Evolutionary conservation across 495 filamentous ascomycete genomes (phyloP), one percentile per base, ranked within the genome.

Genomic region (Aspergillus baeticus): DNA sequence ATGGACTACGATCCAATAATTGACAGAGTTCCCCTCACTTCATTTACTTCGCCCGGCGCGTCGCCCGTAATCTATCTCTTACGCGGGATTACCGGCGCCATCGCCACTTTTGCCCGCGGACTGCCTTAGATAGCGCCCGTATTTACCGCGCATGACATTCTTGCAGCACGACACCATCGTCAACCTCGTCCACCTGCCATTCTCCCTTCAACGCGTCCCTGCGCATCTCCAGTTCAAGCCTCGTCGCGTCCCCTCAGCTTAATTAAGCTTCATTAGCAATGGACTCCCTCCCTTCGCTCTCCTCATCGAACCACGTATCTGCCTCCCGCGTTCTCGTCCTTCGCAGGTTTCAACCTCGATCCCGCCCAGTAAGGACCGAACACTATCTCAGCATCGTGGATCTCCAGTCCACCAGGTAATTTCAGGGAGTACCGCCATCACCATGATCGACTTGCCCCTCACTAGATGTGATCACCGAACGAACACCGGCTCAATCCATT

Each of bases 21-120:
- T 57, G 36, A 4, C 22, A 8, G 23, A n/a, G 11, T 57, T 57
- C 54, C 54, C 54, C 54, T 57, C 54, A 57, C 54, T 57, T 57
- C 45, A 50, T 50, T 11, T 23, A 38, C 34, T 23, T 20, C 13
- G 34, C 26, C 26, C 8, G 20, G 37, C 45, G 45, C 45, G 37
- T 35, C 41, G 20, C 22, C 20, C 7, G 36, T 52, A 52, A 14
- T 39, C 31, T 42, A 34, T 26, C 6, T 14, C 14, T 50, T 31
- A 57, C 54, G 2, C 0, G 13, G 15, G 22, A 20, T 26, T 56
- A 56, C 54, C 14, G 6, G 26, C n/a, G 5, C 26, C 41, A n/a
- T 35, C 13, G 6, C 18, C 21, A 22, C 34, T 56, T 54, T 45
- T 31, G 7, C 5, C 8, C 26, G 26, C 21, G 10, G 36, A 6